Percentiles rank a stretch among this genome's conserved stretches.
These are phyloP conservation scores for Globisporangium carolinianum DNA, from an alignment of 352 stramenopile genomes.

Conservation along the genomic window DNA sequence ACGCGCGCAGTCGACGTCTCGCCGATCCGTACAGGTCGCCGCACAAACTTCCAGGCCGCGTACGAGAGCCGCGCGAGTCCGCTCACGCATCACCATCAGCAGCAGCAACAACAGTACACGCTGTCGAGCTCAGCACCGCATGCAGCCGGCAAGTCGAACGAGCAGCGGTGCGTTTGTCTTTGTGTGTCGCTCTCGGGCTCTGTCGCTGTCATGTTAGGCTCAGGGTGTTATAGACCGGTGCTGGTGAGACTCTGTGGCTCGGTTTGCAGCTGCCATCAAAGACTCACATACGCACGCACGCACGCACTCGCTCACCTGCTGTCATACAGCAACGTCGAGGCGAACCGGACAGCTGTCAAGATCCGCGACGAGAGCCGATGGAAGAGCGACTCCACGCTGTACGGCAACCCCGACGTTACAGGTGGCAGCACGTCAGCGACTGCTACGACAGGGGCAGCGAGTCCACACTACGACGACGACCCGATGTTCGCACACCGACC, in stretches of 20 bases:
- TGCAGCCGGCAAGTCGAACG: slow-evolving; percentile 62
- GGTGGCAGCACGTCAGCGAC: slow-evolving; percentile 10
- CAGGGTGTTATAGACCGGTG: background rate
- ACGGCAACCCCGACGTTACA: slow-evolving; percentile 10
- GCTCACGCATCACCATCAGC: slow-evolving; percentile 3
- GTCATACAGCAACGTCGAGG: slow-evolving; percentile 43
- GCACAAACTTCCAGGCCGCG: slow-evolving; percentile 32
- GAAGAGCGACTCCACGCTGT: slow-evolving; percentile 36
- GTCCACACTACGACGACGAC: slow-evolving; percentile 11
- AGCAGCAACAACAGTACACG: background rate
- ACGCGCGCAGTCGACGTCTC: slow-evolving; percentile 22
- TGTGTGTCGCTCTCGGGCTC: background rate
- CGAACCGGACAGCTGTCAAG: slow-evolving; percentile 55
- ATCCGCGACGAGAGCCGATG: slow-evolving; percentile 61
- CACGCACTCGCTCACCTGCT: background rate
- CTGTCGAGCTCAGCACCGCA: slow-evolving; percentile 11
- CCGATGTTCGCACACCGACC: slow-evolving; percentile 23
- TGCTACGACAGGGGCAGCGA: slow-evolving; percentile 8
- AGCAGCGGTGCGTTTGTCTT: slow-evolving; percentile 35
- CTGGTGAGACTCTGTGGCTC: background rate
- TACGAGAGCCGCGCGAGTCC: slow-evolving; percentile 14
- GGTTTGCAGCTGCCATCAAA: background rate
- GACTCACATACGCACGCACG: background rate
- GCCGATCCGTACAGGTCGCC: slow-evolving; percentile 53
- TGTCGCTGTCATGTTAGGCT: too few relatives aligned